Conservation (phyloP, 306 rosid genomes). For the Myrica gale region DNA sequence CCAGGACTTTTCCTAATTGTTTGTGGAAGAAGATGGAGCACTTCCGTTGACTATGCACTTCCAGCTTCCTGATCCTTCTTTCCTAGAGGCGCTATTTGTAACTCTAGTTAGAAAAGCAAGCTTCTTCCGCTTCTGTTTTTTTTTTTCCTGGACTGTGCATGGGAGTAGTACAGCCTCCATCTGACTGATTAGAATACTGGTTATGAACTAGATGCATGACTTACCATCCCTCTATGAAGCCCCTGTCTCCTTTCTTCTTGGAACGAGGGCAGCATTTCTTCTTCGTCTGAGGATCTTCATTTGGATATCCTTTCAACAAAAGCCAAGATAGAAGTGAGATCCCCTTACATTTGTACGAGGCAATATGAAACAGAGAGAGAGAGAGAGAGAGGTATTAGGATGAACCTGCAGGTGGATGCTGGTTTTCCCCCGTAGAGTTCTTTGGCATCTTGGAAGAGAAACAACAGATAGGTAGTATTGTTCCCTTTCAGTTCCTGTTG, state of each 20-base stretch:
- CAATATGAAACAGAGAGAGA: not conserved
- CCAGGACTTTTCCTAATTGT: not conserved
- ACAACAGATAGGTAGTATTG: conserved; percentile 5
- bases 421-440: conserved; percentile 39
- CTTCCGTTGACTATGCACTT: not conserved
- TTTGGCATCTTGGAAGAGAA: conserved; percentile 47
- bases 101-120: not conserved
- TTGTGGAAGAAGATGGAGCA: not conserved
- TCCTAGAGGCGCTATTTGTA: not conserved
- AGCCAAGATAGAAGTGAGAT: not conserved
- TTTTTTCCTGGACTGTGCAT: not conserved
- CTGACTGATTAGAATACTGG: not conserved
- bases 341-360: not conserved
- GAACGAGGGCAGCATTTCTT: conserved; percentile 31
- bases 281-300: conserved; percentile 47
- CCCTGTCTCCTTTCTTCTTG: conserved; percentile 64
- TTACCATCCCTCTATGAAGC: conserved; percentile 88
- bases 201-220: not conserved
- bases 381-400: not conserved
- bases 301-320: conserved; percentile 55
- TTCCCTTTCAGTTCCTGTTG: conserved; percentile 7
- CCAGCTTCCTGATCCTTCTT: too few species aligned
- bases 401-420: conserved; percentile 13
- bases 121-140: not conserved
- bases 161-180: too few species aligned